Base-by-base conservation (phyloP, 2,329 filamentous ascomycete genomes). In the Bretziella fagacearum region DNA sequence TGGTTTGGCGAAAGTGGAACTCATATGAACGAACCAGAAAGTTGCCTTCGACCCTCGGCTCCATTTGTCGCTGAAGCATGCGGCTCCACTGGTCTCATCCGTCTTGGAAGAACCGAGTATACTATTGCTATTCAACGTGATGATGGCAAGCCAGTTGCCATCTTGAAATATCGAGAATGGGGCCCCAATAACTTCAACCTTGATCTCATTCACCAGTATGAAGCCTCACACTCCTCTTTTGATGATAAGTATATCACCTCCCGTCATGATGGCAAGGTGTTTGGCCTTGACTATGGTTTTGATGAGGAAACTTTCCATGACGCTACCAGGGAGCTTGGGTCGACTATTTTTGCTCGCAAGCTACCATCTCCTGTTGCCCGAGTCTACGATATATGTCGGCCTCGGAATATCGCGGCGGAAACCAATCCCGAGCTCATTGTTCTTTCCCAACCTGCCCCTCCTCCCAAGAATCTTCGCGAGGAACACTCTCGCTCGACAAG, bases 111-210 rank as follows among this genome's bases (percentile, higher is more conserved):
- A 44, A 85, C 84, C 32, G 86, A 95, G 60, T 98, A 98, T 62
- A 89, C 76, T 4, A 80, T 98, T 51, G 77, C 73, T 48, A 93
- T 98, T 37, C 81, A 86, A 53, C 79, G 84, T 51, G 74, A 71
- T 37, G 74, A 81, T 54, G 79, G 81, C 1, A 74, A 80, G 50
- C 74, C 77, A 6, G 81, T 98, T 52, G 93, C 86, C 56, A 94
- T 84, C 0, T 74, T 98, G 54, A 87, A 78, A 54, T 98, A 93
- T 58, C 82, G 85, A 8, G 91, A 98, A 60, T 98, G 91, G 91
- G 79, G 78, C 0, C 84, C 87, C 11, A 98, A 98, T 61, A 93
- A 81, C 50, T 83, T 79, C 51, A 89, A 98, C 61, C 75, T 75
- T 53, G 91, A 98, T 59, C 74, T 98, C 5, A 79, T 85, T 56